These are phyloP conservation scores for Dacryopinax spathularia DNA, from an alignment of 768 basidiomycete species.

Conservation along the genomic window DNA sequence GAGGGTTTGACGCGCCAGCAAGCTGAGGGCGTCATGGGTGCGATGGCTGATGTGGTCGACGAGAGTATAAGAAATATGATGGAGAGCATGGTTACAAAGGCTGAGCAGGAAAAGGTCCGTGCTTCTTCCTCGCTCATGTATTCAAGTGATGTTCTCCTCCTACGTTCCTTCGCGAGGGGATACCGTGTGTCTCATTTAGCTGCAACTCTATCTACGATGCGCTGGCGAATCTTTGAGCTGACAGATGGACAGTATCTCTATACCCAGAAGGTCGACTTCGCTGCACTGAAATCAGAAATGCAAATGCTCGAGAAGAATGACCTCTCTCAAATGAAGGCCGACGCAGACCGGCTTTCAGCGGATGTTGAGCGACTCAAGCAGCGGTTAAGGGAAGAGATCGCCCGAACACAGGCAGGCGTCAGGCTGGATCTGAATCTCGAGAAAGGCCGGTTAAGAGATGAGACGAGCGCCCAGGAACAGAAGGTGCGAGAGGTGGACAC, in stretches of 20 bases:
- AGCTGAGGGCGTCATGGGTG: slow-evolving; percentile 93
- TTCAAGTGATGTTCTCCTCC: not conserved
- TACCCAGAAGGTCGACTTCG: slow-evolving; percentile 93
- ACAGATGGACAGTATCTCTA: slow-evolving; percentile 54
- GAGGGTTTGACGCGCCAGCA: slow-evolving; percentile 82
- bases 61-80: slow-evolving; percentile 96
- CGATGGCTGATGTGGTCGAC: slow-evolving; percentile 93
- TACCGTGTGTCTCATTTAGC: not conserved
- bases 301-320: slow-evolving; percentile 97
- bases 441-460: slow-evolving; percentile 90
- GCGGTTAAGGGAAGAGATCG: slow-evolving; percentile 79
- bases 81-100: slow-evolving; percentile 86
- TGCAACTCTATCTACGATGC: not conserved
- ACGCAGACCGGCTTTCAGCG: slow-evolving; percentile 81
- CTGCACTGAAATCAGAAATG: slow-evolving; percentile 88
- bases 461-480: slow-evolving; percentile 76
- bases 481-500: slow-evolving; percentile 98
- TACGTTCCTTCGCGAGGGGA: too few species aligned
- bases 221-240: not conserved
- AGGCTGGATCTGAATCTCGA: slow-evolving; percentile 89
- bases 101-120: slow-evolving; percentile 87
- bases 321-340: slow-evolving; percentile 83
- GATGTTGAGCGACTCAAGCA: slow-evolving; percentile 95
- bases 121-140: not conserved
- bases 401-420: slow-evolving; percentile 83